phyloP scores from a whole-genome alignment of 1,284 basidiomycete species.

The Puccinia novopanici region DNA sequence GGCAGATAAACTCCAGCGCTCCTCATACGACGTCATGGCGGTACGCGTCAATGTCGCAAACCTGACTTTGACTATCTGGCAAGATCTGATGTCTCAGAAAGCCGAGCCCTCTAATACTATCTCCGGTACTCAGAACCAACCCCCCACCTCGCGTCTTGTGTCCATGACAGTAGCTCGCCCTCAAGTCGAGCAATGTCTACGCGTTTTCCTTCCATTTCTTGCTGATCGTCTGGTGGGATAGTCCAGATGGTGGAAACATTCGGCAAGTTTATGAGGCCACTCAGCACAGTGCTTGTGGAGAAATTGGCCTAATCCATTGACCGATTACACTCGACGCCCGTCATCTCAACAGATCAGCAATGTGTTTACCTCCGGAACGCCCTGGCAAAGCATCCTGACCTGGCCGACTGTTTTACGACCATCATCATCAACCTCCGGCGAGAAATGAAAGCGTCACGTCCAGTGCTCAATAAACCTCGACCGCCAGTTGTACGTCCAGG shows the following conservation, averaged over 20 bases:
- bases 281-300: slow-evolving; percentile 48
- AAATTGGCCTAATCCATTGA: slow-evolving; percentile 52
- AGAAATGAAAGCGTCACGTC: slow-evolving; percentile 42
- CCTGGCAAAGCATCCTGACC: slow-evolving; percentile 42
- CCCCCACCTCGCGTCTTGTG: neutral
- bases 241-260: slow-evolving; percentile 55
- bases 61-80: slow-evolving; percentile 18
- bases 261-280: slow-evolving; percentile 52
- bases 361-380: slow-evolving; percentile 36
- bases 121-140: neutral
- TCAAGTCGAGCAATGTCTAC: slow-evolving; percentile 19
- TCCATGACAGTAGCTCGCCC: slow-evolving; percentile 6
- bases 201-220: slow-evolving; percentile 36
- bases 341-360: slow-evolving; percentile 48
- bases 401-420: slow-evolving; percentile 39
- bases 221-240: slow-evolving; percentile 52
- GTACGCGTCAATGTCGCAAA: slow-evolving; percentile 15
- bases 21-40: neutral
- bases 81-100: neutral
- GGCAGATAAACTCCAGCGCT: slow-evolving; percentile 24
- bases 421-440: slow-evolving; percentile 39
- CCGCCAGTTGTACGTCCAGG: slow-evolving; percentile 17
- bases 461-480: slow-evolving; percentile 17
- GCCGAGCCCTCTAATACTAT: neutral
- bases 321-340: neutral